Conservation (phyloP, 352 stramenopile genomes). For the Pythium coloratum region DNA sequence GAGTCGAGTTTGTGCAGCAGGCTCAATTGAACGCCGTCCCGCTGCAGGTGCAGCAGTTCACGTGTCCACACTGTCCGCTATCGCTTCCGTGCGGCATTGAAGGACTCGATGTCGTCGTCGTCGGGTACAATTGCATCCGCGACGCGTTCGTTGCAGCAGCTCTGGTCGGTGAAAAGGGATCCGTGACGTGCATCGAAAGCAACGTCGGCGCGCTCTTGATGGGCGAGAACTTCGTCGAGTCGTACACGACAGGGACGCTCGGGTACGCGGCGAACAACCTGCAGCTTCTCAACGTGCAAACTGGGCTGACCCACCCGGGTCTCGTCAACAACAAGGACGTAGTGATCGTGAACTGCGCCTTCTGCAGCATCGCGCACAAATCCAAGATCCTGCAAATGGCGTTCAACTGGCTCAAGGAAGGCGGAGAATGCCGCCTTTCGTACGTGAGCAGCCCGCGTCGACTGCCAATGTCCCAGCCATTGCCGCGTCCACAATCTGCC, state of each 20-base stretch:
- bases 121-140: slow-evolving; percentile 44
- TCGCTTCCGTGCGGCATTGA: slow-evolving; percentile 28
- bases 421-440: slow-evolving; percentile 45
- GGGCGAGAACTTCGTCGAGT: neutral
- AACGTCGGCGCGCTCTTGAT: slow-evolving; percentile 21
- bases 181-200: slow-evolving; percentile 46
- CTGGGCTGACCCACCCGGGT: slow-evolving; percentile 1
- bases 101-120: slow-evolving; percentile 42
- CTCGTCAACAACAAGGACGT: slow-evolving; percentile 21
- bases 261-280: slow-evolving; percentile 37
- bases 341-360: slow-evolving; percentile 53
- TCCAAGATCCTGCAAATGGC: slow-evolving; percentile 34
- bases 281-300: slow-evolving; percentile 15
- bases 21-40: slow-evolving; percentile 17
- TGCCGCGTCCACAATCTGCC: neutral
- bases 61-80: slow-evolving; percentile 26
- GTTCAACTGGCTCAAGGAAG: slow-evolving; percentile 41
- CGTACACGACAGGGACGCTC: slow-evolving; percentile 23
- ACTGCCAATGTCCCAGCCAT: neutral
- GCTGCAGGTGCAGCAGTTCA: slow-evolving; percentile 26
- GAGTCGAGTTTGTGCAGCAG: neutral
- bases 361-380: slow-evolving; percentile 34
- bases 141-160: slow-evolving; percentile 46
- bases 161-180: slow-evolving; percentile 39
- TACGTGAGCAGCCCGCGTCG: slow-evolving; percentile 21